Evolutionary conservation across 805 yeast species (phyloP).

Genomic region (Suhomyces xylopsoci): DNA sequence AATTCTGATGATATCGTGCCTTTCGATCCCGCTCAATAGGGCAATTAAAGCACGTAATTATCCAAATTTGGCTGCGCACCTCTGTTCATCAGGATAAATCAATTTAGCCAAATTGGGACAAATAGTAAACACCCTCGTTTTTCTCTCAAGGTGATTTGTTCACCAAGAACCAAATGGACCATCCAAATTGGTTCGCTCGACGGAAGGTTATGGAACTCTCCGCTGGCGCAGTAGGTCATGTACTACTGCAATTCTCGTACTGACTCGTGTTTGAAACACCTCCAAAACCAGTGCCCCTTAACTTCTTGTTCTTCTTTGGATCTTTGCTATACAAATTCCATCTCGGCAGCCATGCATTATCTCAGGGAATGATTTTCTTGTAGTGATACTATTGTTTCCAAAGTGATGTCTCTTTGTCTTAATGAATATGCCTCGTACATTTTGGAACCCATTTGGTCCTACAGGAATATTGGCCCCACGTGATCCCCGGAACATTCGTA

Average conservation of each 20-base stretch:
- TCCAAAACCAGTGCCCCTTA: not conserved
- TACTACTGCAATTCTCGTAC: not conserved
- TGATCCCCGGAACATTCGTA: not conserved
- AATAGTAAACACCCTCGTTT: constrained; percentile 8
- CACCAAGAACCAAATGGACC: not conserved
- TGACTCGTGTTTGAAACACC: not conserved
- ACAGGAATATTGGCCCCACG: not conserved
- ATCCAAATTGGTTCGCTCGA: not conserved
- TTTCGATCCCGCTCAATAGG: not conserved
- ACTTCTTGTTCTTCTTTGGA: not conserved
- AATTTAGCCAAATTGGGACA: constrained; percentile 10
- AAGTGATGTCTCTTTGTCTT: not conserved
- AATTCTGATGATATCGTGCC: not conserved
- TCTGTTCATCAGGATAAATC: constrained; percentile 3
- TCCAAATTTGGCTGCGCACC: not conserved
- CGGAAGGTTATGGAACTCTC: not conserved
- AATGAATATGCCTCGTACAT: not conserved
- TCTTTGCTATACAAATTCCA: not conserved
- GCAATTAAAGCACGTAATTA: not conserved
- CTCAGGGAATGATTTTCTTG: not conserved
- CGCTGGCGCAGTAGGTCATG: not conserved
- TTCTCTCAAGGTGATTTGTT: not conserved
- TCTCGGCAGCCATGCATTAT: not conserved
- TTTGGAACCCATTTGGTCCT: not conserved
- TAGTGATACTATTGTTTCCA: not conserved